phyloP scores from a whole-genome alignment of 2,329 filamentous ascomycete genomes.

The Emergomyces pasteurianus region DNA sequence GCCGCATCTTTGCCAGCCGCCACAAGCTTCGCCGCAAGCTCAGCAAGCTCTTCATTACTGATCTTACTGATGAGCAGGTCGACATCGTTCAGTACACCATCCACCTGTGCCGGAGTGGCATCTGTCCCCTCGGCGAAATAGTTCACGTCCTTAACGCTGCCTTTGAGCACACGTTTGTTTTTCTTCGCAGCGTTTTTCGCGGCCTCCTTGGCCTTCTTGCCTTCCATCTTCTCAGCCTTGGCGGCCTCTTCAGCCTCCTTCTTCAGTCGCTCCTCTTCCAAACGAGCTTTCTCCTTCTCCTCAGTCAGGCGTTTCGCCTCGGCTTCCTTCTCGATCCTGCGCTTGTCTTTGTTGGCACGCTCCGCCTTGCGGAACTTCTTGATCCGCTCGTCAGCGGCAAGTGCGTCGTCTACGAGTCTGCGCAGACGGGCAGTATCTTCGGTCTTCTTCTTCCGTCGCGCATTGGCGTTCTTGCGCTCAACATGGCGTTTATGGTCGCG shows the following conservation, averaged over 20 bases:
- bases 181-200: slow-evolving; percentile 99
- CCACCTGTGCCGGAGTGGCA: slow-evolving; percentile 63
- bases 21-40: slow-evolving; percentile 67
- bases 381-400: slow-evolving; percentile 82
- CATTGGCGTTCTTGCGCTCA: slow-evolving; percentile 96
- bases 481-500: slow-evolving; percentile 97
- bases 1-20: slow-evolving; percentile 62
- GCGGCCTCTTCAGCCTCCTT: slow-evolving; percentile 78
- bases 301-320: slow-evolving; percentile 79
- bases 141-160: slow-evolving; percentile 91
- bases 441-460: slow-evolving; percentile 98
- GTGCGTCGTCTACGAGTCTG: slow-evolving; percentile 76
- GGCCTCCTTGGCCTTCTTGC: slow-evolving; percentile 96
- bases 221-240: slow-evolving; percentile 69
- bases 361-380: slow-evolving; percentile 92
- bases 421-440: slow-evolving; percentile 89
- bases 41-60: slow-evolving; percentile 80
- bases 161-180: slow-evolving; percentile 97
- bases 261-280: slow-evolving; percentile 65
- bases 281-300: slow-evolving; percentile 71
- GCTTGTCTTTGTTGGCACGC: slow-evolving; percentile 92
- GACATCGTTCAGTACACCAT: slow-evolving; percentile 70
- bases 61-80: slow-evolving; percentile 81
- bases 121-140: slow-evolving; percentile 72
- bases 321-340: slow-evolving; percentile 77